Evolutionary conservation across 2,329 filamentous ascomycete genomes (phyloP).

Genomic region (Dactylellina haptotyla): DNA sequence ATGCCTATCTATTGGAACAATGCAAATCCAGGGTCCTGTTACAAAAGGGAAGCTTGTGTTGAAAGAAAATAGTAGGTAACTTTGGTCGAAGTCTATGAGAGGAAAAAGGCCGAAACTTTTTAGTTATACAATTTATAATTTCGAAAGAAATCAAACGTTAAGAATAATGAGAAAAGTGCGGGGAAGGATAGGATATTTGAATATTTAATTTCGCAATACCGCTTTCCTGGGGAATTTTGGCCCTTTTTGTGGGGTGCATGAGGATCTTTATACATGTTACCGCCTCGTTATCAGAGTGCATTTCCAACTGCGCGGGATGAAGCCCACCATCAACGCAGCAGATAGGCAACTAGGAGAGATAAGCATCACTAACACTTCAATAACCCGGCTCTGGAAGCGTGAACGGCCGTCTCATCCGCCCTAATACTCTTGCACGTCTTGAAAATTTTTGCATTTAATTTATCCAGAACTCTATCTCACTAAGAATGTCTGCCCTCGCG

Average conservation of each 20-base stretch:
- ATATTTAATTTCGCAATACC: conserved; percentile 23
- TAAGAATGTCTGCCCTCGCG: background rate
- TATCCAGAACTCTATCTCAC: background rate
- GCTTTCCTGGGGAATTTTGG: conserved; percentile 22
- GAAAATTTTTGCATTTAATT: too few relatives aligned
- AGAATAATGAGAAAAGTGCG: conserved; percentile 19
- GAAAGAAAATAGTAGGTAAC: background rate
- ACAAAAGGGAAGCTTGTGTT: conserved; percentile 3
- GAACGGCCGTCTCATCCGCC: too few relatives aligned
- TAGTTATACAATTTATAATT: background rate
- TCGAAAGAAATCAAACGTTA: background rate
- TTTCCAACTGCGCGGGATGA: conserved; percentile 7
- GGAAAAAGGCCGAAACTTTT: background rate
- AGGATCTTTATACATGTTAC: conserved; percentile 42
- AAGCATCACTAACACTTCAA: conserved; percentile 6
- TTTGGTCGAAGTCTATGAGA: conserved; percentile 2
- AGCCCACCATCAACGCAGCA: background rate
- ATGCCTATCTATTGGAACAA: conserved; percentile 16
- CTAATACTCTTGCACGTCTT: too few relatives aligned
- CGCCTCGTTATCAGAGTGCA: conserved; percentile 12
- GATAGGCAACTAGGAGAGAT: conserved; percentile 21
- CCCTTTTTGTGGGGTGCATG: conserved; percentile 47
- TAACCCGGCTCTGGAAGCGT: background rate
- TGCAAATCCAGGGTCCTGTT: background rate
- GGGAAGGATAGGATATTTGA: conserved; percentile 21